phyloP scores from a whole-genome alignment of 1,284 basidiomycete genomes.

The Marasmius fiardii region DNA sequence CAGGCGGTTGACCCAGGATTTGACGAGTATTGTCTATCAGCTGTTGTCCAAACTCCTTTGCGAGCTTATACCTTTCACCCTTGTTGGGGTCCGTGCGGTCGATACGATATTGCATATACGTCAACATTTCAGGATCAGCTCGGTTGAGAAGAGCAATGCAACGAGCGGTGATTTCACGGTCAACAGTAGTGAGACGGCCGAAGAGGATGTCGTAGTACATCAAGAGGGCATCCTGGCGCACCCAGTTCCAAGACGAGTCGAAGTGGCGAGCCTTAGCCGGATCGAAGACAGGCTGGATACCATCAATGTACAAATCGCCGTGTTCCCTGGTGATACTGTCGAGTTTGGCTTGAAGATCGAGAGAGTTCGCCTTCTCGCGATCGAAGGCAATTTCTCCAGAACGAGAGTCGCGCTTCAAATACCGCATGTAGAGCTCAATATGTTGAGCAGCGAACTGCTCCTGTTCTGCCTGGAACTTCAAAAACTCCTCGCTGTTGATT shows the following conservation, averaged over 20 bases:
- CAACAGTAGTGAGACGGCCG: slow-evolving; percentile 89
- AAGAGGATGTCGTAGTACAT: slow-evolving; percentile 99
- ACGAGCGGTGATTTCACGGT: slow-evolving; percentile 93
- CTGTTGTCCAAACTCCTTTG: slow-evolving; percentile 96
- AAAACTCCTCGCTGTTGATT: slow-evolving; percentile 98
- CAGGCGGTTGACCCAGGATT: slow-evolving; percentile 77
- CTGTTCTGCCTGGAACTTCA: slow-evolving; percentile 94
- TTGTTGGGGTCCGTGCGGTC: slow-evolving; percentile 78
- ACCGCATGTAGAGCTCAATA: slow-evolving; percentile 94
- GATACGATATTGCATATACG: slow-evolving; percentile 96
- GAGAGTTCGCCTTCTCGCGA: slow-evolving; percentile 73
- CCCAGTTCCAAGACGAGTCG: slow-evolving; percentile 99
- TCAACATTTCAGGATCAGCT: slow-evolving; percentile 86
- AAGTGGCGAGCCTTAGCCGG: slow-evolving; percentile 96
- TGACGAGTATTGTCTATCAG: slow-evolving; percentile 93
- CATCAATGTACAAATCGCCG: slow-evolving; percentile 90
- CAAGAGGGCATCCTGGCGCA: slow-evolving; percentile 89
- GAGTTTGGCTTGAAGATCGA: slow-evolving; percentile 79
- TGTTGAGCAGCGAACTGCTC: slow-evolving; percentile 91
- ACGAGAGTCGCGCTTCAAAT: slow-evolving; percentile 91
- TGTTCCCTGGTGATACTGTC: slow-evolving; percentile 89
- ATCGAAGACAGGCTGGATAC: slow-evolving; percentile 93
- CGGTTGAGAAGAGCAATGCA: slow-evolving; percentile 98
- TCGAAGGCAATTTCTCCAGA: slow-evolving; percentile 89
- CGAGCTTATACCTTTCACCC: slow-evolving; percentile 90